Base-by-base conservation (phyloP, 2,329 filamentous ascomycete genomes). In the Nemania abortiva region DNA sequence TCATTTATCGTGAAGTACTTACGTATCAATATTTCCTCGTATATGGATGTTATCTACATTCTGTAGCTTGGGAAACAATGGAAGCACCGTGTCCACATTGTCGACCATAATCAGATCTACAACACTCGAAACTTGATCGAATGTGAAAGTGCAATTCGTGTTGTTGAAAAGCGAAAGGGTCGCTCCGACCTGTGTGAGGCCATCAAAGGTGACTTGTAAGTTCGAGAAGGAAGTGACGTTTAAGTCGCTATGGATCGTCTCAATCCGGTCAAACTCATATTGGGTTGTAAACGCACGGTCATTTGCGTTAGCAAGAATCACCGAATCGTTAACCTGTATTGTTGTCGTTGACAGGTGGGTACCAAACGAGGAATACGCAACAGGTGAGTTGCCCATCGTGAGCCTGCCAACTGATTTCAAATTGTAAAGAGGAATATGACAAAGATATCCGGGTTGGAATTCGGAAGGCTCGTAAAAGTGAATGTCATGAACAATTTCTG, bases 11-110 rank as follows among this genome's bases (percentile, higher is more conserved):
- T n/a, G 39, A 6, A n/a, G n/a, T 15, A 52, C 57, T 27, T 60
- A 60, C 57, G 47, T 60, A 15, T 52, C 20, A 4, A 60, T 60
- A 10, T 60, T 18, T 52, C 57, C 57, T 37, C 31, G n/a, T 2
- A 60, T 15, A 11, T 60, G 45, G 13, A 60, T 39, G 11, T 52
- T 39, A 6, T 27, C 45, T 6, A 39, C 57, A 2, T 6, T 24
- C 29, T 52, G 3, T 11, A 60, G 20, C 4, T 52, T 3, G 18
- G 57, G 45, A 6, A 60, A 60, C 10, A 37, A 27, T 5, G 57
- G 57, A 2, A 60, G 57, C 13, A 11, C 5, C 5, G 45, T 39
- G 10, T 60, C 47, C 11, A 10, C 13, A 18, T 60, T 60, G 11
- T 60, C 47, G 1, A 52, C 2, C 20, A 52, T 18, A 4, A 3